Conservation (phyloP, 306 rosid genomes). For the Alnus rubra region DNA sequence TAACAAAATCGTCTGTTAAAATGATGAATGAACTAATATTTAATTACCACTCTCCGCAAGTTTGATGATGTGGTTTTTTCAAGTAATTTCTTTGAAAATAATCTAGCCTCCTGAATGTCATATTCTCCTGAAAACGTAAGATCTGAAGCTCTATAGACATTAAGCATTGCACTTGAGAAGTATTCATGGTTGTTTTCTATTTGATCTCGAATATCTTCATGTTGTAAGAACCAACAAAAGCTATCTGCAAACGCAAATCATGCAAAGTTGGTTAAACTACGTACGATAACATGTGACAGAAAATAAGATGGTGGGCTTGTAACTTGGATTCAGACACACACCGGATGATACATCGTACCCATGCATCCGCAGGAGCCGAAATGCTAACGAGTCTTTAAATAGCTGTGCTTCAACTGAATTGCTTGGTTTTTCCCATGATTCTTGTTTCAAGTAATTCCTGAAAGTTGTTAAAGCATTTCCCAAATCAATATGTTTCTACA, state of each 20-base stretch:
- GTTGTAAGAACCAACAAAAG: too few relatives aligned
- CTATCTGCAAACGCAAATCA: constrained; percentile 16
- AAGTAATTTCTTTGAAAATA: constrained; percentile 35
- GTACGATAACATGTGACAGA: neutral
- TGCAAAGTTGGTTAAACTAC: neutral
- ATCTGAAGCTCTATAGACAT: too few relatives aligned
- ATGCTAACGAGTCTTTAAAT: constrained; percentile 41
- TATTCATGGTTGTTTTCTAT: too few relatives aligned
- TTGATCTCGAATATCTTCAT: too few relatives aligned
- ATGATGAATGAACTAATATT: too few relatives aligned
- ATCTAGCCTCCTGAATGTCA: constrained; percentile 38
- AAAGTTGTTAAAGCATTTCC: neutral
- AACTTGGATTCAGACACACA: constrained; percentile 6
- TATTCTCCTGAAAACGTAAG: constrained; percentile 38
- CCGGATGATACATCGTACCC: constrained; percentile 45
- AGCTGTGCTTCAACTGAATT: constrained; percentile 24
- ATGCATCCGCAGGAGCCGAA: constrained; percentile 42
- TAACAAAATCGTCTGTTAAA: too few relatives aligned
- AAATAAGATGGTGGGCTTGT: neutral
- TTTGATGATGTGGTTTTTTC: constrained; percentile 12
- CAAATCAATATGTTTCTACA: too few relatives aligned
- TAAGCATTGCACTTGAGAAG: too few relatives aligned
- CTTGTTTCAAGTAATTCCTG: constrained; percentile 33
- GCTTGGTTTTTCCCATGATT: constrained; percentile 1
- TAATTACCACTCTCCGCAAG: constrained; percentile 11